Evolutionary conservation across 495 filamentous ascomycete genomes (phyloP), one percentile per base, ranked within the genome.

Genomic region (Chlorociboria aeruginascens): DNA sequence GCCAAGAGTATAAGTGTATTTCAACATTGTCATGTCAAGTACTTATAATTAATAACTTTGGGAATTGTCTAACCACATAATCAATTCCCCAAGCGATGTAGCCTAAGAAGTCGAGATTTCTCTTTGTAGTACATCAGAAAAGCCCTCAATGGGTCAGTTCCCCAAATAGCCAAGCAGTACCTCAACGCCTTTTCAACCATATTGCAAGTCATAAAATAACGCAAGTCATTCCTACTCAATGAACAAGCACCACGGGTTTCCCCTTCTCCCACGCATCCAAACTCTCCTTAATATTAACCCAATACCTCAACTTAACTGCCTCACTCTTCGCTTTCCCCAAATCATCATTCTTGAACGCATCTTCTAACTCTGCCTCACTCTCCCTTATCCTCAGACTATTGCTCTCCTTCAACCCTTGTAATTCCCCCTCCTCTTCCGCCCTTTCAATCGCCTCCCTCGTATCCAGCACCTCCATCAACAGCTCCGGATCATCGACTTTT

Each of bases 391-490:
- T 64, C 55, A 14, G 69, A 17, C 86, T 77, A 65, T 95, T 96
- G 56, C 71, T 74, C 42, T 31, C 55, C 65, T 71, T 72, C 63
- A 95, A 34, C 38, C 56, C 66, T 48, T 66, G 71, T 37, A 96
- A 61, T 43, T 76, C 81, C 32, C 63, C 72, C 68, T 89, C 86
- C 3, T 57, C 62, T 52, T 73, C 63, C 11, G 80, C 83, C 51
- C 79, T 83, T 58, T 95, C 90, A 53, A 97, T 86, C 49, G 69
- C 69, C 73, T 96, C 90, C 53, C 86, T 66, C 54, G 82, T 76
- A 60, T 94, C 92, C 69, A 97, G 71, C 40, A 98, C 89, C 61
- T 85, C 76, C 82, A 85, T 82, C 61, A 97, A 58, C 56, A 95
- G 67, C 61, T 80, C 81, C 43, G 74, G 63, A 52, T 85, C 81